These are phyloP conservation scores for Fonsecaea erecta DNA, from an alignment of 2,329 filamentous ascomycete genomes.

Conservation along the genomic window DNA sequence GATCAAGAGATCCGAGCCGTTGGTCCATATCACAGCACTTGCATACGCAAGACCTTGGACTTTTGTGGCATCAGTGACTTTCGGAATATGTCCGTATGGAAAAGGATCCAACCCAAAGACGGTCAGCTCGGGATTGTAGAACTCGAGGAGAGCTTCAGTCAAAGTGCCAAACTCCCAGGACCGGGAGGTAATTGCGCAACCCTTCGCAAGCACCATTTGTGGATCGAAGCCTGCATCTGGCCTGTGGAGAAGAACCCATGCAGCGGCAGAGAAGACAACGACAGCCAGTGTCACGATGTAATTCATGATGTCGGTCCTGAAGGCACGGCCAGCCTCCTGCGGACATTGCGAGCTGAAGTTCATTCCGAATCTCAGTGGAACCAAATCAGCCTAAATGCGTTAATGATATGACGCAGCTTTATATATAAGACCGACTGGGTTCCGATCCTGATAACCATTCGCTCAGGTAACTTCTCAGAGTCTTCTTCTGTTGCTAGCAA, in stretches of 20 bases:
- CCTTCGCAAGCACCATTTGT: constrained; percentile 8
- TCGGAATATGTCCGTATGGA: constrained; percentile 14
- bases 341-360: not conserved
- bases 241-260: constrained; percentile 1
- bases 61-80: not conserved
- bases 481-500: not conserved
- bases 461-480: not conserved
- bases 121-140: constrained; percentile 27
- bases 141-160: constrained; percentile 32
- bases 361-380: not conserved
- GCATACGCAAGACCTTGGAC: constrained; percentile 15
- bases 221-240: constrained; percentile 4
- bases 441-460: not conserved
- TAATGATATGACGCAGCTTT: not conserved
- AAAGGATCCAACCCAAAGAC: constrained; percentile 25
- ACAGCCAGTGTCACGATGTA: not conserved
- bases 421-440: not conserved
- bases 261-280: not conserved
- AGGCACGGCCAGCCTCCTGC: not conserved
- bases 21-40: constrained; percentile 11
- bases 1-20: constrained; percentile 6
- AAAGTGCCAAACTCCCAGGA: constrained; percentile 29
- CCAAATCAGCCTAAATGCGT: constrained; percentile 11
- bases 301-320: not conserved
- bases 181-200: constrained; percentile 8